Conservation (phyloP, 1,284 basidiomycete genomes). For the Singerocomus inundabilis region DNA sequence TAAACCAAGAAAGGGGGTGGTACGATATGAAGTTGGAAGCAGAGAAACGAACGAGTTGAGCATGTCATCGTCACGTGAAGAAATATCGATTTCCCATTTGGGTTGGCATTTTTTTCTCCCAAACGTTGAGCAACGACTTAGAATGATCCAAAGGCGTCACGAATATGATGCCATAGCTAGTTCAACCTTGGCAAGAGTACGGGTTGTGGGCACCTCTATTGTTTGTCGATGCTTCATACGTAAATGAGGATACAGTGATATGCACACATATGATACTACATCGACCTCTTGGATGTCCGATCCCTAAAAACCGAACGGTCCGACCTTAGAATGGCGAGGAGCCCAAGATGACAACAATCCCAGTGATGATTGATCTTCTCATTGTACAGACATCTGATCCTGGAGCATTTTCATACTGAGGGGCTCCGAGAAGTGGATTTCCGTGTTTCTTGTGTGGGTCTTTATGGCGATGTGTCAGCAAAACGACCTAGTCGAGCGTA, state of each 20-base stretch:
- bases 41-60: neutral
- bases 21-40: neutral
- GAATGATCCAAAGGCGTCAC: neutral
- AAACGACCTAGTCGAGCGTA: neutral
- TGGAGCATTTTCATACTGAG: constrained; percentile 17
- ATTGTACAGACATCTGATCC: constrained; percentile 7
- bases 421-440: constrained; percentile 20
- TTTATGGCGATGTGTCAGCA: neutral
- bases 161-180: neutral
- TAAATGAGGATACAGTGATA: constrained; percentile 10
- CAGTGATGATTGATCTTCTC: neutral
- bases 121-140: too few species aligned
- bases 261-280: neutral
- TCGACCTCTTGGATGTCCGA: neutral
- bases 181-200: neutral
- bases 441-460: constrained; percentile 17
- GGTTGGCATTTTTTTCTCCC: too few species aligned
- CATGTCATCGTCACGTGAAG: constrained; percentile 22
- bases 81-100: constrained; percentile 12
- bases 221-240: neutral
- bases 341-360: neutral
- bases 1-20: constrained; percentile 1
- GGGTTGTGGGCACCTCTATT: neutral
- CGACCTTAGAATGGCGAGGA: neutral
- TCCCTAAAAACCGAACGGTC: neutral